These are phyloP conservation scores for Vigna mungo DNA, from an alignment of 306 rosid species.

Conservation along the genomic window DNA sequence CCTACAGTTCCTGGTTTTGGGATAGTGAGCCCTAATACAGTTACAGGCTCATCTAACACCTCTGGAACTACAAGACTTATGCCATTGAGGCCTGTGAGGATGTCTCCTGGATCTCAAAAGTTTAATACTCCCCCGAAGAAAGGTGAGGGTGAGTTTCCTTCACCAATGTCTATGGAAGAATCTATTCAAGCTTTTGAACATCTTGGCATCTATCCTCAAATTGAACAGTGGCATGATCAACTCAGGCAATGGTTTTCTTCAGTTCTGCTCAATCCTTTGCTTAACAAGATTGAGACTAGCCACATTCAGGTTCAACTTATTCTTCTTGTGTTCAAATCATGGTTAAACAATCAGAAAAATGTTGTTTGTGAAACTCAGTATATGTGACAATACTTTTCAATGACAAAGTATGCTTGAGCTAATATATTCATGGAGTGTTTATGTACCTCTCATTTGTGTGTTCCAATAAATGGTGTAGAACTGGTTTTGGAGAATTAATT, in stretches of 20 bases:
- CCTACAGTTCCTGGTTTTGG: conserved; percentile 79
- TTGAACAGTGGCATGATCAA: conserved; percentile 91
- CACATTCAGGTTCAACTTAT: conserved; percentile 72
- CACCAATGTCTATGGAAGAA: conserved; percentile 96
- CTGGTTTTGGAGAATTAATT: conserved; percentile 16
- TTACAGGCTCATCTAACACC: conserved; percentile 72
- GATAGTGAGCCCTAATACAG: conserved; percentile 67
- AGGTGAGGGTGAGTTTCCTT: conserved; percentile 86
- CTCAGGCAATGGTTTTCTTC: conserved; percentile 95
- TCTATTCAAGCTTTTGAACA: conserved; percentile 77
- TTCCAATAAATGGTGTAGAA: not conserved
- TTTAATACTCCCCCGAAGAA: conserved; percentile 90
- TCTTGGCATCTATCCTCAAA: conserved; percentile 88
- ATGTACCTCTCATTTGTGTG: too few relatives aligned
- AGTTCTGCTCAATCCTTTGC: conserved; percentile 77
- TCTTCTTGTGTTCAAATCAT: conserved; percentile 32
- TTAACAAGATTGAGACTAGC: conserved; percentile 80
- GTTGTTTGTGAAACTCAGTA: conserved; percentile 4
- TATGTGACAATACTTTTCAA: conserved; percentile 11
- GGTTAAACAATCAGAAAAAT: conserved; percentile 21
- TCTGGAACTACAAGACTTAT: conserved; percentile 85
- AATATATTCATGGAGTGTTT: conserved; percentile 13
- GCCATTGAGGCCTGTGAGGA: conserved; percentile 94
- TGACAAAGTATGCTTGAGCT: conserved; percentile 8
- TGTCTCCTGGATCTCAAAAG: conserved; percentile 97